Conservation (phyloP, 1,284 basidiomycete species). For the Cutaneotrichosporon spelunceum region DNA sequence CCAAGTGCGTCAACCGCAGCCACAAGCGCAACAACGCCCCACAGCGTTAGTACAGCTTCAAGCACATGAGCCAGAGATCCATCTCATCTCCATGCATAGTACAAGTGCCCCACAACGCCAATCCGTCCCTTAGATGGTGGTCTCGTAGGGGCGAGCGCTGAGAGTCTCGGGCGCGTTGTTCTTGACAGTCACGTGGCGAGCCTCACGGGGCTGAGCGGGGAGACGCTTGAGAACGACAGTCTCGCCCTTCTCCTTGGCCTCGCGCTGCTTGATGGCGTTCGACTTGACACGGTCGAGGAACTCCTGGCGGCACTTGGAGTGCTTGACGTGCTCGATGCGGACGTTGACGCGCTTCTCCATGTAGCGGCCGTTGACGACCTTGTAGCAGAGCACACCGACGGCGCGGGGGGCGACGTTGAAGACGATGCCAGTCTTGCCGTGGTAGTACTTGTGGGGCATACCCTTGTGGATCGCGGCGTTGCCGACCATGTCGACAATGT, state of each 20-base stretch:
- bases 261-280: slow-evolving; percentile 81
- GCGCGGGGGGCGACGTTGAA: slow-evolving; percentile 96
- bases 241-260: slow-evolving; percentile 88
- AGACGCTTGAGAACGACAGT: slow-evolving; percentile 81
- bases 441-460: slow-evolving; percentile 92
- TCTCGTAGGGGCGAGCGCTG: slow-evolving; percentile 71
- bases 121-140: slow-evolving; percentile 47
- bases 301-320: slow-evolving; percentile 98
- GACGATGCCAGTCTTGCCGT: slow-evolving; percentile 79
- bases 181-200: slow-evolving; percentile 68
- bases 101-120: slow-evolving; percentile 34
- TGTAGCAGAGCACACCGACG: slow-evolving; percentile 97
- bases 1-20: no score
- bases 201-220: slow-evolving; percentile 77
- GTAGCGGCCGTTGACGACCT: slow-evolving; percentile 98
- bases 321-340: slow-evolving; percentile 94
- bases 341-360: slow-evolving; percentile 99
- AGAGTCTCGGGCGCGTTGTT: slow-evolving; percentile 91
- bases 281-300: slow-evolving; percentile 94
- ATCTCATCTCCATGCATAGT: slow-evolving; percentile 40
- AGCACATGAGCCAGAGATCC: slow-evolving; percentile 29
- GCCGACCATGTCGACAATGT: slow-evolving; percentile 99
- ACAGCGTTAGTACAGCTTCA: neutral
- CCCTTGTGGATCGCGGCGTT: slow-evolving; percentile 99
- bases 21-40: neutral